Evolutionary conservation across 352 stramenopile genomes (phyloP), one percentile per base, ranked within the genome.

Genomic region (Globisporangium mamillatum): DNA sequence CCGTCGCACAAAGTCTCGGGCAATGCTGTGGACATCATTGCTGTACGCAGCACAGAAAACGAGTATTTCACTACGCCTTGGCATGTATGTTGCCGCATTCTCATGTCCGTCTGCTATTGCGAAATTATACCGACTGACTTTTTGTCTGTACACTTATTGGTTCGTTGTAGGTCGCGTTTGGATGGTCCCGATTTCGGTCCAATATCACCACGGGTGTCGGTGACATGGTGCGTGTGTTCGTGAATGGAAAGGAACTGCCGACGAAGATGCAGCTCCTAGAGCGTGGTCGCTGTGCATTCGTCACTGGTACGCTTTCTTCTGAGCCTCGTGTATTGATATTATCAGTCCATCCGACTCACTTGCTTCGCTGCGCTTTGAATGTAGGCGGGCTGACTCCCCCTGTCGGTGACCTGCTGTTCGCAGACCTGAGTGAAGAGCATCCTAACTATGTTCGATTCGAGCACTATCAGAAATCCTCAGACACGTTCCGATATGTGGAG

Each of bases 21-120:
- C 48, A 94, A 94, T 72, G 84, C 84, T 0, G 77, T 94, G 10
- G 87, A 94, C 46, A 88, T 94, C 73, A 84, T 94, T 34, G 82
- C 84, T 14, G 87, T 88, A 9, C 80, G 79, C 22, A 92, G 85
- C 50, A 86, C 60, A 24, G 78, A 88, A 14, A 72, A 82, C 38
- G 69, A 83, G 27, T 79, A 82, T 41, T 81, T 89, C 24, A 91
- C 82, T 22, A 91, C 80, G n/a, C 83, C 80, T 68, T 94, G 81
- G 87, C 78, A 91, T 75, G 83, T 82, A 83, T 62, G 78, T 80
- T 48, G 22, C 14, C 22, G 5, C 63, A 50, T 22, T 14, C n/a
- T 50, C 4, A 55, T 53, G 34, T 63, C 18, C 22, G 18, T 14
- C 4, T 57, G 9, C 34, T 44, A 1, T 27, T 16, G 22, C 14